Conservation (phyloP, 768 basidiomycete species). For the Pleurotus cornucopiae region DNA sequence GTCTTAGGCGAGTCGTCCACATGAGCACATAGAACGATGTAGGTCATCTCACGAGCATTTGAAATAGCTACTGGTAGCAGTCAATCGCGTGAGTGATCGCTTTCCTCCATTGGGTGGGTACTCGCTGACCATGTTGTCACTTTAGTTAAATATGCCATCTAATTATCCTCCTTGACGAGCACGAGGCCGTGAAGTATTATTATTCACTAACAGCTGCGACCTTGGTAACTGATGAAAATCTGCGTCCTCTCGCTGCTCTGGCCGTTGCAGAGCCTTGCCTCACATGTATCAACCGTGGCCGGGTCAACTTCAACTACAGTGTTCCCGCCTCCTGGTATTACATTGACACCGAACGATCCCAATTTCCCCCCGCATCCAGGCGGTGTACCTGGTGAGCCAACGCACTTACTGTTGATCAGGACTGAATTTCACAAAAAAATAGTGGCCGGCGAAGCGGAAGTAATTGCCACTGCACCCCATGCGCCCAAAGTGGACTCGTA, state of each 20-base stretch:
- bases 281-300: constrained; percentile 33
- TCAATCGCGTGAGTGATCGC: too few species aligned
- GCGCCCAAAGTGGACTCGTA: constrained; percentile 29
- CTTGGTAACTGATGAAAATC: background rate
- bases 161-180: too few species aligned
- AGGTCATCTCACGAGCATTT: too few species aligned
- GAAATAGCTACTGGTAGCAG: too few species aligned
- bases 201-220: background rate
- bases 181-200: too few species aligned
- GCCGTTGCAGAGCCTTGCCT: background rate
- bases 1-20: too few species aligned
- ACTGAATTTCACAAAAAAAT: background rate
- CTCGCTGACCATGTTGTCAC: too few species aligned
- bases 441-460: constrained; percentile 41
- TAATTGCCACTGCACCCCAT: constrained; percentile 38
- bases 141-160: too few species aligned
- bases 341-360: constrained; percentile 27
- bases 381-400: constrained; percentile 41
- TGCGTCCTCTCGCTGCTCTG: background rate
- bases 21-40: too few species aligned
- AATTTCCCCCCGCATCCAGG: constrained; percentile 30
- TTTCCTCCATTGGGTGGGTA: too few species aligned
- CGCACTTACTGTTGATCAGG: too few species aligned
- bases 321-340: constrained; percentile 37
- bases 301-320: constrained; percentile 35